Evolutionary conservation across 2,329 filamentous ascomycete species (phyloP), one percentile per base, ranked within the genome.

Genomic region (Cladosporium velox): DNA sequence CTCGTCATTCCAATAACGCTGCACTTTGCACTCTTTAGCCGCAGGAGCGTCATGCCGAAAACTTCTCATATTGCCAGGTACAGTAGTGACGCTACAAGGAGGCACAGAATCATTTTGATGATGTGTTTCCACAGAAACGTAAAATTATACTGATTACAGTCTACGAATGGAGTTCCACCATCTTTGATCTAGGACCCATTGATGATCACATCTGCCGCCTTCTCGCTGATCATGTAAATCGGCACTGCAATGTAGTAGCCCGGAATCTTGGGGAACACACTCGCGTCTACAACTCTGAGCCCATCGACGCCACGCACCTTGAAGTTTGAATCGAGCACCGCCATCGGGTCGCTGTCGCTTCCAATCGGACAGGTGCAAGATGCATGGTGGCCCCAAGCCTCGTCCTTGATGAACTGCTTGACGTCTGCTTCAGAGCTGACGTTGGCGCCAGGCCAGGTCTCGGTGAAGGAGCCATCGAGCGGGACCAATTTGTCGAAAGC

Each of bases 311-410:
- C 78, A 57, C 80, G 77, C 0, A 80, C 77, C 30, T 69, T 72
- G 49, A 79, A 69, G 21, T 72, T 66, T 7, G 70, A 70, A 66
- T 79, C 76, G 6, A 81, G 77, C 2, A 79, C 77, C 8, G 63
- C 54, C 54, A 59, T 59, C 1, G 79, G 75, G 70, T 90, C 85
- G 12, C 78, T 78, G 28, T 64, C 59, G n/a, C 47, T 55, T 12
- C 64, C 70, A 21, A 74, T 65, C 8, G 63, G 63, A 32, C 80
- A 83, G 0, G 85, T 85, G 55, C 83, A 85, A 1, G 80, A 84
- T 1, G 84, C 84, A 24, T 65, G 63, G 65, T 69, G 70, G 28
- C 68, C 62, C 65, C 67, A 68, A 21, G 68, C 67, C 44, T 59
- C 54, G 11, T 68, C 54, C 26, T 61, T 65, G 32, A 67, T 64